Percentiles rank a stretch among this genome's conserved stretches.
Evolutionary conservation across 345 rosid genomes (phyloP).

Genomic region (Arabis alpina): DNA sequence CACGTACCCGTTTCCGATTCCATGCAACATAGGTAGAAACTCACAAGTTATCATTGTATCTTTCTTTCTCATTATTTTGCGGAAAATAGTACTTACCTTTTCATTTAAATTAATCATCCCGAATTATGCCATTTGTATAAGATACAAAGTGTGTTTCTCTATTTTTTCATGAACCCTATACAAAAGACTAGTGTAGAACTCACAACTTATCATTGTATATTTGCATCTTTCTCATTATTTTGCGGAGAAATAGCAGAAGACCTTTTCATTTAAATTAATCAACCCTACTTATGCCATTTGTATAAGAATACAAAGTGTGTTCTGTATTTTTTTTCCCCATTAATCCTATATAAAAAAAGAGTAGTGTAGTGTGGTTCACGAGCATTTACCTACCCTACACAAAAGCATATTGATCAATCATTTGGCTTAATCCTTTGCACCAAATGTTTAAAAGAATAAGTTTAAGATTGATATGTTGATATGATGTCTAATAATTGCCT

Average conservation of each 20-base stretch:
- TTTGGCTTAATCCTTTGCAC: conserved; percentile 31
- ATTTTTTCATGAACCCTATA: not conserved
- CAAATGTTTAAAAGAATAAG: conserved; percentile 26
- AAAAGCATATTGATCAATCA: conserved; percentile 18
- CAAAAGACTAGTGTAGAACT: too few relatives aligned
- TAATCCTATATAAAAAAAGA: not conserved
- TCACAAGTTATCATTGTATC: conserved; percentile 5
- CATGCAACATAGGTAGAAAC: too few relatives aligned
- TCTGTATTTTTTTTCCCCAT: not conserved
- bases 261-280: conserved; percentile 1
- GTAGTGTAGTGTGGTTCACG: conserved; percentile 36
- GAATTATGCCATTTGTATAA: conserved; percentile 17
- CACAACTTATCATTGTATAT: not conserved
- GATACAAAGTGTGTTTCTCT: conserved; percentile 17
- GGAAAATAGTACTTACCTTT: not conserved
- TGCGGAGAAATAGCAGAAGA: not conserved
- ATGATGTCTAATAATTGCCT: conserved; percentile 39
- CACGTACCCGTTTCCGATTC: too few relatives aligned
- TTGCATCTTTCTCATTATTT: not conserved
- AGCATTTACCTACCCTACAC: conserved; percentile 41
- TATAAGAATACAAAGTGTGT: conserved; percentile 19
- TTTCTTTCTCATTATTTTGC: not conserved
- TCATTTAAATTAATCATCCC: not conserved
- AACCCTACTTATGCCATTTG: conserved; percentile 10
- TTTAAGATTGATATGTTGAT: conserved; percentile 34